Evolutionary conservation across 2,329 filamentous ascomycete species (phyloP).

Genomic region (Epicoccum nigrum): DNA sequence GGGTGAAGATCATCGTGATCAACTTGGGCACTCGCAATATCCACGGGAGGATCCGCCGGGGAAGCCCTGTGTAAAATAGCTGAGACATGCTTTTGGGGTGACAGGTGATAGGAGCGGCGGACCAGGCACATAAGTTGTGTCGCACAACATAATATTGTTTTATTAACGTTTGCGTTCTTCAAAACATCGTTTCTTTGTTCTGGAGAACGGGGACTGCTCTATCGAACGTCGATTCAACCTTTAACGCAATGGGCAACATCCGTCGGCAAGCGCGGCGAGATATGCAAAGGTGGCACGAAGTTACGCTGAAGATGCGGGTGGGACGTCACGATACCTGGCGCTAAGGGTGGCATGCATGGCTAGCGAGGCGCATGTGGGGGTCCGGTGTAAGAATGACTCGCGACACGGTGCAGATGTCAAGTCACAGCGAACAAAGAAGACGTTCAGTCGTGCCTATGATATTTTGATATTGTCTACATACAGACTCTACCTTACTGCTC

Average conservation of each 20-base stretch:
- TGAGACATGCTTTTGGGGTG: conserved; percentile 5
- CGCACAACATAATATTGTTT: no score
- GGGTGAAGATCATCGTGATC: conserved; percentile 12
- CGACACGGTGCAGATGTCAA: neutral
- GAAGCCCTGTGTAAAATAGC: conserved; percentile 6
- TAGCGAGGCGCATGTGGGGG: conserved; percentile 20
- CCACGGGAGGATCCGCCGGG: conserved; percentile 10
- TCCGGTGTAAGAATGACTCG: conserved; percentile 11
- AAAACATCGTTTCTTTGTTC: no score
- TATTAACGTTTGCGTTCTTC: no score
- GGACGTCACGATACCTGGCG: conserved; percentile 30
- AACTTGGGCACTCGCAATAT: neutral
- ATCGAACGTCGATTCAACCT: neutral
- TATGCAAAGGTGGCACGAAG: conserved; percentile 12
- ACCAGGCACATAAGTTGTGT: no score
- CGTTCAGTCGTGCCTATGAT: neutral
- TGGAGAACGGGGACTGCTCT: neutral
- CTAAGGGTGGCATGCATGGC: conserved; percentile 22
- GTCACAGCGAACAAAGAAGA: neutral
- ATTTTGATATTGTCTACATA: neutral
- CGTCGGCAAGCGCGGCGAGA: conserved; percentile 11
- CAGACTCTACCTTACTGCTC: neutral
- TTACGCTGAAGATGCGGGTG: conserved; percentile 28
- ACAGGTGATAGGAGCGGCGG: conserved; percentile 4
- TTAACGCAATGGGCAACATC: neutral